A percentile compares a stretch with the other conserved stretches of the same genome.
These are phyloP conservation scores for Termitomyces sp. DNA, from an alignment of 1,284 basidiomycete species.

Conservation along the genomic window DNA sequence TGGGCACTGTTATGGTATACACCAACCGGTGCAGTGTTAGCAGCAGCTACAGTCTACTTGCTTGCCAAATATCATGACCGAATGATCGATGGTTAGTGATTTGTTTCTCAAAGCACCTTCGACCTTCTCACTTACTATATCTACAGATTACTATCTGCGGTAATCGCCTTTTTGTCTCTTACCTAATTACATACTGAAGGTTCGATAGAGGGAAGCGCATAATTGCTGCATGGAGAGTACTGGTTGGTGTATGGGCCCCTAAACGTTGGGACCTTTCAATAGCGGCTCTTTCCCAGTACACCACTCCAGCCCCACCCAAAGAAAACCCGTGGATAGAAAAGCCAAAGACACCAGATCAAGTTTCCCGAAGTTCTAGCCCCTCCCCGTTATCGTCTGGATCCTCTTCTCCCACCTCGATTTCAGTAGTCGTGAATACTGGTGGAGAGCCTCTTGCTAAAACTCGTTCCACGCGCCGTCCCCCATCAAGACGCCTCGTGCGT, in stretches of 20 bases:
- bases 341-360: constrained; percentile 25
- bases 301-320: constrained; percentile 56
- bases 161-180: constrained; percentile 33
- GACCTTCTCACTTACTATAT: constrained; percentile 14
- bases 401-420: constrained; percentile 9
- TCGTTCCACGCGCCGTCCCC: constrained; percentile 48
- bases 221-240: constrained; percentile 83
- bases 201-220: constrained; percentile 67
- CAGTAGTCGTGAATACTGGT: constrained; percentile 11
- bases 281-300: constrained; percentile 69
- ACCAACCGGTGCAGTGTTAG: constrained; percentile 45
- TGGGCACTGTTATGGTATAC: constrained; percentile 79
- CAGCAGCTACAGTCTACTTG: constrained; percentile 55
- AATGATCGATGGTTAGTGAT: constrained; percentile 63
- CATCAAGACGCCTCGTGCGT: constrained; percentile 76
- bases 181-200: constrained; percentile 9
- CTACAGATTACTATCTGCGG: constrained; percentile 76
- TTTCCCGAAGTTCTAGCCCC: constrained; percentile 17
- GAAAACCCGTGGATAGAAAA: constrained; percentile 67
- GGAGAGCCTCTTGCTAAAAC: constrained; percentile 38
- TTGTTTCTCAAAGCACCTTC: constrained; percentile 17
- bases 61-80: constrained; percentile 79
- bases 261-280: constrained; percentile 73
- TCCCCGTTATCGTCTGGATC: constrained; percentile 19
- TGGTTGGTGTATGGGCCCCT: constrained; percentile 88